Evolutionary conservation across 2,329 filamentous ascomycete genomes (phyloP).

Genomic region (Graphiopsis chlorocephala): DNA sequence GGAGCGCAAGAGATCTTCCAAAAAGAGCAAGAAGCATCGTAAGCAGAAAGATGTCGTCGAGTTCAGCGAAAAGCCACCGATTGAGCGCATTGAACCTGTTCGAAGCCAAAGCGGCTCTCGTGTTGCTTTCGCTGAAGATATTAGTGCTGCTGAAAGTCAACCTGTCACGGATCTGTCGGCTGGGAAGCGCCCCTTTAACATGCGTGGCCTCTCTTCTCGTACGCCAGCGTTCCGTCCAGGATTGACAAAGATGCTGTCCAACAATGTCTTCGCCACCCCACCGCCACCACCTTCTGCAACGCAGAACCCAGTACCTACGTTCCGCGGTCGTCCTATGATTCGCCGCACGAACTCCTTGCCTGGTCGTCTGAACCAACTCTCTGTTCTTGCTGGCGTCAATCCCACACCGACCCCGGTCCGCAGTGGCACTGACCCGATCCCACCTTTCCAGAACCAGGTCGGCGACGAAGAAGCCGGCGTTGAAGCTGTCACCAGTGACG

Average conservation of each 20-base stretch:
- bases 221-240: slow-evolving; percentile 51
- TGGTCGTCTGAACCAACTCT: slow-evolving; percentile 56
- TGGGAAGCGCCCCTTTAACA: slow-evolving; percentile 31
- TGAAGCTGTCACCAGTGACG: slow-evolving; percentile 31
- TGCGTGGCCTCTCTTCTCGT: slow-evolving; percentile 49
- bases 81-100: neutral
- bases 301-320: slow-evolving; percentile 1
- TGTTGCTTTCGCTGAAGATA: slow-evolving; percentile 42
- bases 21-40: slow-evolving; percentile 45
- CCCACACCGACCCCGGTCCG: slow-evolving; percentile 22
- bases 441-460: slow-evolving; percentile 27
- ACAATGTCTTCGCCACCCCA: slow-evolving; percentile 63
- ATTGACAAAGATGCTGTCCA: slow-evolving; percentile 64
- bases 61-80: slow-evolving; percentile 16
- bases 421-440: slow-evolving; percentile 25
- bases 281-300: slow-evolving; percentile 28
- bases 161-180: slow-evolving; percentile 18
- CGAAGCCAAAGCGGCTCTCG: slow-evolving; percentile 20
- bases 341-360: slow-evolving; percentile 73
- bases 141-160: slow-evolving; percentile 26
- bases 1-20: slow-evolving; percentile 37
- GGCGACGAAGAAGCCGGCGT: slow-evolving; percentile 14
- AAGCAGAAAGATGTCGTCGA: slow-evolving; percentile 30
- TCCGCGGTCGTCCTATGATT: slow-evolving; percentile 40
- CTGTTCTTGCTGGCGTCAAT: neutral